phyloP scores from a whole-genome alignment of 2,329 filamentous ascomycete genomes.

The Fonsecaea pedrosoi region DNA sequence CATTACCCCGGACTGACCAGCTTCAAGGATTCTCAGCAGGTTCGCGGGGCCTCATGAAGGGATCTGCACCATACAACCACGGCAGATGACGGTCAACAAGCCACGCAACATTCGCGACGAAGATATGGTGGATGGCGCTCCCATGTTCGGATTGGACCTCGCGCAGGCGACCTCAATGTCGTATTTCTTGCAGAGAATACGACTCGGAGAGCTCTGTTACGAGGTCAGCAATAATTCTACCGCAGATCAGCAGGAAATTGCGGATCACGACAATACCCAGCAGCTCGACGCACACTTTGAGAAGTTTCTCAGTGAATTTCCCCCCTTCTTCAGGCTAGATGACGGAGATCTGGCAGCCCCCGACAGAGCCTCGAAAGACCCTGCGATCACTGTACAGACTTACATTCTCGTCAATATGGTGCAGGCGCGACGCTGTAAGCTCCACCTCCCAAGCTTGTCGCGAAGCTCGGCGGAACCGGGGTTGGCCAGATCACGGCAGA shows the following conservation, averaged over 20 bases:
- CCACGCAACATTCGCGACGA: slow-evolving; percentile 49
- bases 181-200: slow-evolving; percentile 48
- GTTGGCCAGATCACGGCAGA: slow-evolving; percentile 46
- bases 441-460: slow-evolving; percentile 49
- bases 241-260: too few species aligned
- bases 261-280: slow-evolving; percentile 43
- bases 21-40: slow-evolving; percentile 43
- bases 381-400: slow-evolving; percentile 44
- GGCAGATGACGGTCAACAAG: slow-evolving; percentile 49
- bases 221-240: slow-evolving; percentile 44
- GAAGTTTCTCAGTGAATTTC: slow-evolving; percentile 42
- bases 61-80: slow-evolving; percentile 47
- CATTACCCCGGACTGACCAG: slow-evolving; percentile 12
- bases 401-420: slow-evolving; percentile 47
- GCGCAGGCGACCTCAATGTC: slow-evolving; percentile 49
- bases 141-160: slow-evolving; percentile 31
- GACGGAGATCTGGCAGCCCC: slow-evolving; percentile 2
- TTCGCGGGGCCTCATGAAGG: slow-evolving; percentile 47
- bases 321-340: slow-evolving; percentile 46
- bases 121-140: slow-evolving; percentile 44
- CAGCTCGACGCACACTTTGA: slow-evolving; percentile 47
- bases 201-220: slow-evolving; percentile 47
- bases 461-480: slow-evolving; percentile 40
- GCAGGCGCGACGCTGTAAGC: slow-evolving; percentile 47
- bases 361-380: slow-evolving; percentile 23